Evolutionary conservation across 2,329 filamentous ascomycete genomes (phyloP), one percentile per base, ranked within the genome.

Genomic region (Canariomyces notabilis): DNA sequence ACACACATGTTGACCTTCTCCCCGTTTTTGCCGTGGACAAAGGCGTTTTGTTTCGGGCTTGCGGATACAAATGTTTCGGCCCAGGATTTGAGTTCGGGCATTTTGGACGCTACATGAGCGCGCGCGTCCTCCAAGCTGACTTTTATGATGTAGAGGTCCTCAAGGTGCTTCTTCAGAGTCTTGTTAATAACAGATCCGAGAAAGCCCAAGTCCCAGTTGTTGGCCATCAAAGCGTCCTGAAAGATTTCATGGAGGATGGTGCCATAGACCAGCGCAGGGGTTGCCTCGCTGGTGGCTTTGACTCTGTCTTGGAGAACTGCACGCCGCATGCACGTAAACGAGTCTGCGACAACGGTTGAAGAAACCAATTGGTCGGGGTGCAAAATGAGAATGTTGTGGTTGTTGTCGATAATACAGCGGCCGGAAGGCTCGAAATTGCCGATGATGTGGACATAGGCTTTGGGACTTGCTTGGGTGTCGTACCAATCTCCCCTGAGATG

Each of bases 311-410:
- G 90, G 20, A 98, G 77, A 1, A 97, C 91, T 22, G 93, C 89
- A 53, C 91, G 85, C 15, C 93, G 85, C 62, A 87, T 83, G 62
- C 93, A 98, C 19, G 83, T 84, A 63, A 97, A 95, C 0, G 93
- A 95, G 65, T 98, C 93, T n/a, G 89, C 90, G 35, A 98, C 86
- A 5, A 94, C 89, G 1, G 93, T 97, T 2, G 93, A 86, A 2
- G 93, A 97, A 43, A 98, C 85, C 26, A 98, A 77, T 67, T 97
- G 90, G 60, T 98, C 93, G 0, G 93, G 93, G 60, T 98, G 90
- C 12, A 98, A 70, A 47, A 98, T 89, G 41, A 98, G 71, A 65
- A 97, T 85, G 58, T 90, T 89, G 40, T 84, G 76, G 2, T 77
- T 74, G 63, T 97, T 89, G 61, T 95, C 86, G 52, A 97, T 76